Evolutionary conservation across 306 rosid species (phyloP), one percentile per base, ranked within the genome.

Genomic region (Lathyrus tuberosus): DNA sequence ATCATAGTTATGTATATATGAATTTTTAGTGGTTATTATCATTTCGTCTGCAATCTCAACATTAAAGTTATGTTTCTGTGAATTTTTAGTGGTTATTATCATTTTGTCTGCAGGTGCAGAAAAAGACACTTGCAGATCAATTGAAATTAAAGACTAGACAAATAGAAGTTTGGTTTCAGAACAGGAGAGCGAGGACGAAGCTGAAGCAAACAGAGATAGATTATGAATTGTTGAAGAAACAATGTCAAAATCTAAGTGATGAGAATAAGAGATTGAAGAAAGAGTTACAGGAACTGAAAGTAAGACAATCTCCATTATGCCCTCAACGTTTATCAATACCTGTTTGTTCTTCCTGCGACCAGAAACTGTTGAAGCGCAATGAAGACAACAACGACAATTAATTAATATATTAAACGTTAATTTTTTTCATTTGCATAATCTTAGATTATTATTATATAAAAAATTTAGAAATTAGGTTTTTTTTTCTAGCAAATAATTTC

Each of bases 81-180:
- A 30, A 30, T 30, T 30, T 30, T 31, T 5, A 31, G 35, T 33
- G 38, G 9, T 33, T 33, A 33, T 33, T 33, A 1, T 33, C 9
- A 6, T 6, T 35, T 35, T 2, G 10, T 7, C 10, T 35, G 85
- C 79, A 92, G 98, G 71, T 72, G 9, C 92, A 86, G 82, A 92
- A 92, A 71, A 81, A 82, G 65, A 38, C 86, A 61, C 91, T 92
- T n/a, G 88, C 95, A 53, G 77, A 78, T 43, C 81, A 87, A 71
- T 84, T 88, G 77, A 87, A 89, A 67, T 74, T 92, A 79, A 88
- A 83, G 59, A 77, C 95, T 0, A 83, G 98, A 78, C 98, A 92
- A 68, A 89, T 92, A 14, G 98, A 92, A 84, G 98, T 92, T 62
- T 92, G 98, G 98, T 92, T 92, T 70, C 98, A 92, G 72, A 92